phyloP scores from a whole-genome alignment of 148 eudicot genomes.

The Spergularia bocconei region DNA sequence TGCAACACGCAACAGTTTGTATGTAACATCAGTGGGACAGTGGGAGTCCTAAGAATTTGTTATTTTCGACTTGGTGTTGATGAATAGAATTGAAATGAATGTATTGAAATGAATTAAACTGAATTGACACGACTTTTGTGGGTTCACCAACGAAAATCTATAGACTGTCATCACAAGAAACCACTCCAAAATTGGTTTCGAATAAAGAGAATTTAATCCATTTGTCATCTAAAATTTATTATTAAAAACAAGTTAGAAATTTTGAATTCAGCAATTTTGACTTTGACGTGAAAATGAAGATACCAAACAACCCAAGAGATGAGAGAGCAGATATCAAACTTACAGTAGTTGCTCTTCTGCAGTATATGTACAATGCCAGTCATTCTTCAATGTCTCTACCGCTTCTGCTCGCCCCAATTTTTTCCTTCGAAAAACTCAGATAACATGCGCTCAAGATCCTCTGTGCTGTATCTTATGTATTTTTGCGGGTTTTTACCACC shows the following conservation, averaged over 20 bases:
- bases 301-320: background rate
- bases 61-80: too few relatives aligned
- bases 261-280: too few relatives aligned
- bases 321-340: background rate
- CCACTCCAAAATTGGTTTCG: too few relatives aligned
- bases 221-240: background rate
- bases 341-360: constrained; percentile 8
- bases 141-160: too few relatives aligned
- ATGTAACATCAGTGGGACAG: too few relatives aligned
- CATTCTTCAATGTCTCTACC: constrained; percentile 26
- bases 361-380: background rate
- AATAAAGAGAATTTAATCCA: too few relatives aligned
- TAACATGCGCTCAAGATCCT: constrained; percentile 90
- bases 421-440: constrained; percentile 90
- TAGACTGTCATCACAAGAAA: too few relatives aligned
- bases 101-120: too few relatives aligned
- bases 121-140: too few relatives aligned
- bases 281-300: background rate
- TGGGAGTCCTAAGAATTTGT: too few relatives aligned
- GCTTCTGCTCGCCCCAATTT: constrained; percentile 62
- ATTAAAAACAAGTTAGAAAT: background rate
- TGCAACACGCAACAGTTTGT: too few relatives aligned
- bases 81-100: too few relatives aligned
- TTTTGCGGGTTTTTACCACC: constrained; percentile 82
- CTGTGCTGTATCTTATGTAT: constrained; percentile 71